Evolutionary conservation across 129 eudicot genomes (phyloP), one percentile per base, ranked within the genome.

Genomic region (Pseudognaphalium luteoalbum): DNA sequence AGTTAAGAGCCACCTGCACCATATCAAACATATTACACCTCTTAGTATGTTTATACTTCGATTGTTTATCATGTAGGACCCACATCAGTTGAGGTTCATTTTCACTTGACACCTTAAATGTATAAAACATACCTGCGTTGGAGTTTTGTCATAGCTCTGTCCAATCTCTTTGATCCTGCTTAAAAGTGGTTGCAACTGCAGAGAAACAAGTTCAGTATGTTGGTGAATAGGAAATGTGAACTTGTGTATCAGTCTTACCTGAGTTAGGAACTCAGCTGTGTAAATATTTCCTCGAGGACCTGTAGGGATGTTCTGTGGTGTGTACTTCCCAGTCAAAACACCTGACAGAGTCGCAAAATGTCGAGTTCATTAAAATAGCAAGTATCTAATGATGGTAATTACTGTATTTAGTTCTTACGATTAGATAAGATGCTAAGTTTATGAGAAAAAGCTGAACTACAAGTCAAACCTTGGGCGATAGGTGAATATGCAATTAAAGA

Each of bases 231-330:
- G 28, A 71, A 7, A 72, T 63, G 16, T 20, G 16, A 42, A 71
- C 75, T 37, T 41, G 12, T 5, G 39, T 33, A 28, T 50, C 7
- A 25, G 20, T 34, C 71, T 77, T 84, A 95, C 99, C 88, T 85
- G 70, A 2, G 92, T 89, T 71, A 95, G 70, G 84, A 86, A 89
- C 34, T 87, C 95, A 16, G 97, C 89, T 2, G 97, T 95, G 78
- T 95, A 95, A 70, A 95, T 95, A 76, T 82, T 85, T 51, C 97
- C 99, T 47, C 99, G 88, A 68, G 99, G 99, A 75, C 99, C 99
- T 6, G 96, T 82, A 0, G 99, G 99, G 69, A 94, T 91, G 85
- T 89, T 95, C 41, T 80, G 82, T 20, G 97, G 94, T 14, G 97
- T 91, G 74, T 95, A 95, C 80, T 95, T 95, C 71, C 99, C 97